Evolutionary conservation across 2,329 filamentous ascomycete genomes (phyloP), one percentile per base, ranked within the genome.

Genomic region (Sporothrix pallida): DNA sequence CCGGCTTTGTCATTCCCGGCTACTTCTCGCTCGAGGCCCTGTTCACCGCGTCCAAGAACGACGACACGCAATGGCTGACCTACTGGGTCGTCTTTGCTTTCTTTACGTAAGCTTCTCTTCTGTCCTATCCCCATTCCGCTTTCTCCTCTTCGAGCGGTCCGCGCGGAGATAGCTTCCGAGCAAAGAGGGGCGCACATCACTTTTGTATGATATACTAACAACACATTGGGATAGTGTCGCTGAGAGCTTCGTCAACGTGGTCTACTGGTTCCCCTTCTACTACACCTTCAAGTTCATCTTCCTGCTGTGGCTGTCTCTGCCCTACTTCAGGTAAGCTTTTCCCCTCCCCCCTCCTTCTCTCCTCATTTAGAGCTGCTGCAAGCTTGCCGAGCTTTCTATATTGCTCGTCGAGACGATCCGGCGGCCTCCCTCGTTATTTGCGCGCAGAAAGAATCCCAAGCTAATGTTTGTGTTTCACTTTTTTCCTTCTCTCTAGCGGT

Each of bases 201-300:
- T 37, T 37, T 37, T 37, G 31, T 2, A 37, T 37, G 31, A 37
- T 2, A n/a, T 63, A n/a, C 77, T 74, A 78, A 75, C 42, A 6
- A 68, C 54, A 3, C 26, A 13, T 69, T 15, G 31, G 23, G 3
- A 15, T 77, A 90, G 87, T 76, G 92, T 96, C 69, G 81, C 94
- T 79, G 93, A 97, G 88, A 94, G 92, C 83, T 88, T 92, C 75
- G 85, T 97, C 80, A 94, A 88, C 84, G 92, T 94, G 76, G 92
- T 95, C 76, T 96, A 96, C 89, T 97, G 93, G 93, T 94, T 97
- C 87, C 92, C 96, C 81, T 99, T 99, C 87, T 99, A 99, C 92
- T 99, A 93, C 86, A 95, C 95, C 82, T 98, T 99, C 92, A 99
- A 99, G 90, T 98, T 99, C 82, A 87, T 97, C 81, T 92, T 98